Evolutionary conservation across 2,329 filamentous ascomycete genomes (phyloP).

Genomic region (Talaromyces sp.): DNA sequence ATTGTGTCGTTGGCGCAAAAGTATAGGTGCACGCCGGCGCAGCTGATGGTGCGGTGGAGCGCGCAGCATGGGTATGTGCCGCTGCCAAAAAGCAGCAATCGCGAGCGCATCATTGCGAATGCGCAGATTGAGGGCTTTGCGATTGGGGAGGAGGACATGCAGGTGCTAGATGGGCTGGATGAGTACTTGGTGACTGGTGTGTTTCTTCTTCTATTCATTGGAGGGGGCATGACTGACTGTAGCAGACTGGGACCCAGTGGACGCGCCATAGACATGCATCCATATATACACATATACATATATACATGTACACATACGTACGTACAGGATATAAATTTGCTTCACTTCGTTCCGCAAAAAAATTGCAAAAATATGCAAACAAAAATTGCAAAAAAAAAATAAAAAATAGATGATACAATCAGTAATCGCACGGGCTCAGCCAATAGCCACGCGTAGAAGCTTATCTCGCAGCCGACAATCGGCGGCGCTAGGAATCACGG

Average conservation of each 20-base stretch:
- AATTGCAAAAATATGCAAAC: not conserved
- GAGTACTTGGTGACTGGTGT: conserved; percentile 70
- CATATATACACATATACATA: not conserved
- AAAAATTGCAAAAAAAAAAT: not conserved
- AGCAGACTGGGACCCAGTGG: conserved; percentile 20
- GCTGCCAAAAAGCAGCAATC: conserved; percentile 66
- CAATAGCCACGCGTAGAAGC: not conserved
- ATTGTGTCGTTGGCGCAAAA: conserved; percentile 61
- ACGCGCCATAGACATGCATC: conserved; percentile 10
- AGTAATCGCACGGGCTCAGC: not conserved
- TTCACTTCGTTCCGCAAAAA: not conserved
- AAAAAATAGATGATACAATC: not conserved
- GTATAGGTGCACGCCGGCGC: conserved; percentile 66
- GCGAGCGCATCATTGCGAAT: conserved; percentile 62
- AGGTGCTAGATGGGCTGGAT: conserved; percentile 60
- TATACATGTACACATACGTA: not conserved
- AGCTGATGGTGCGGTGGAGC: conserved; percentile 74
- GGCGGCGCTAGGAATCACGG: not conserved
- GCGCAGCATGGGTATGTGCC: conserved; percentile 70
- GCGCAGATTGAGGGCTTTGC: conserved; percentile 50
- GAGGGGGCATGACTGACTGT: not conserved
- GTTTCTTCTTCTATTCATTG: conserved; percentile 18
- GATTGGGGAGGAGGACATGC: conserved; percentile 61
- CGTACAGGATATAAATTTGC: too few relatives aligned
- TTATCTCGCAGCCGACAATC: not conserved